Base-by-base conservation (phyloP, 768 basidiomycete species). In the Mycena albidolilacea region DNA sequence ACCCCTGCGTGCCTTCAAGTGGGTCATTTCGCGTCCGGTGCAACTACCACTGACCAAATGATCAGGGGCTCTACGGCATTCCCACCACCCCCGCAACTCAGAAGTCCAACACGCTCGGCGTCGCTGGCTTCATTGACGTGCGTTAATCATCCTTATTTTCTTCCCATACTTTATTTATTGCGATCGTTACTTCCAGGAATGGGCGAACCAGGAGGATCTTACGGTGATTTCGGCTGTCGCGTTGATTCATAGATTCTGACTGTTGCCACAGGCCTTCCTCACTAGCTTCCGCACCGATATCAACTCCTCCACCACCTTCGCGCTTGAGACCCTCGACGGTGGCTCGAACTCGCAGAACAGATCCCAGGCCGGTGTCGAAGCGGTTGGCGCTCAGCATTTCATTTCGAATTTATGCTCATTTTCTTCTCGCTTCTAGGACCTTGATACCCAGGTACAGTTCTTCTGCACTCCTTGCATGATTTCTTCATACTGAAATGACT, bases 251-350 rank as follows among this genome's bases (percentile, higher is more conserved):
- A 21, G 30, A 44, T 48, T 63, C 61, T 63, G 61, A 77, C 11
- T 80, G 81, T 63, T 11, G 21, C 69, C 80, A 52, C 68, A 78
- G 75, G n/a, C 41, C 3, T 80, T 80, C 73, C 64, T 80, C n/a
- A 52, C 43, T 46, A 41, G 35, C 4, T 68, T 64, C 43, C 79
- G 78, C 44, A 64, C 77, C 1, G 79, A 80, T 64, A 67, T 79
- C 15, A 23, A 44, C 54, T 43, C 54, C 30, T 44, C 74, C 21
- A 77, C 76, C 19, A 78, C 76, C 21, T 79, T 79, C 64, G 38
- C 70, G 6, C 39, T 76, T 23, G 54, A 78, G 64, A 72, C 75
- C 19, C 65, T 79, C 41, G 79, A 80, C 65, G 79, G 77, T 23
- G 80, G 79, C 12, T 21, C 41, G 11, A 80, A 80, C 69, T 66